phyloP scores from a whole-genome alignment of 2,329 filamentous ascomycete genomes.

The Mariannaea elegans region DNA sequence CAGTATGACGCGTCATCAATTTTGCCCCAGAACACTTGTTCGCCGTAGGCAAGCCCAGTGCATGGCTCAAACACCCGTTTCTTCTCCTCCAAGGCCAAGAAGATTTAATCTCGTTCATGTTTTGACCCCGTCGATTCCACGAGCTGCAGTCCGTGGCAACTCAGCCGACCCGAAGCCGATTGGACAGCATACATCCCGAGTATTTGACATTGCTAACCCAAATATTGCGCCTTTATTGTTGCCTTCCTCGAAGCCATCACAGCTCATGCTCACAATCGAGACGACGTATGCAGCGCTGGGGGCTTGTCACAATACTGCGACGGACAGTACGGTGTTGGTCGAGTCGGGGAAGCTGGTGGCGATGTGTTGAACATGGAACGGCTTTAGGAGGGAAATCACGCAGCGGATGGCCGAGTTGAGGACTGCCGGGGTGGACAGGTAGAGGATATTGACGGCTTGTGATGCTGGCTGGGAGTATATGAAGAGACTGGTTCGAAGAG shows the following conservation, averaged over 20 bases:
- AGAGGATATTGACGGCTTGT: not conserved
- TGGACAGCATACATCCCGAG: too few species aligned
- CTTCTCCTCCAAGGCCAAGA: too few species aligned
- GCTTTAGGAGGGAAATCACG: not conserved
- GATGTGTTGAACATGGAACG: not conserved
- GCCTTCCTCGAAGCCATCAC: not conserved
- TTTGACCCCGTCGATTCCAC: too few species aligned
- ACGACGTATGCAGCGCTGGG: slow-evolving; percentile 2
- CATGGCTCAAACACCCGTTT: too few species aligned
- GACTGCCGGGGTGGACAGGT: not conserved
- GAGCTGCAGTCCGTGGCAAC: too few species aligned
- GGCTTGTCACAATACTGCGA: not conserved
- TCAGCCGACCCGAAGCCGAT: too few species aligned
- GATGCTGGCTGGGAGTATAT: not conserved
- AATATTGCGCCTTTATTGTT: too few species aligned
- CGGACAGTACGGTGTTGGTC: not conserved
- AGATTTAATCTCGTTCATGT: too few species aligned
- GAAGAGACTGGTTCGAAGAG: not conserved
- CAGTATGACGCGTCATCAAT: too few species aligned
- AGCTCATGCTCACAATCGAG: not conserved
- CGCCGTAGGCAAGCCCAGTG: too few species aligned
- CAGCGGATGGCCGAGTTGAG: not conserved
- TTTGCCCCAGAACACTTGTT: too few species aligned
- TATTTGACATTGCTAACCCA: too few species aligned
- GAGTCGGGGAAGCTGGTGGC: not conserved